Percentiles rank a stretch among this genome's conserved stretches.
Evolutionary conservation across 2,329 filamentous ascomycete species (phyloP).

Genomic region (Arthroderma uncinatum): DNA sequence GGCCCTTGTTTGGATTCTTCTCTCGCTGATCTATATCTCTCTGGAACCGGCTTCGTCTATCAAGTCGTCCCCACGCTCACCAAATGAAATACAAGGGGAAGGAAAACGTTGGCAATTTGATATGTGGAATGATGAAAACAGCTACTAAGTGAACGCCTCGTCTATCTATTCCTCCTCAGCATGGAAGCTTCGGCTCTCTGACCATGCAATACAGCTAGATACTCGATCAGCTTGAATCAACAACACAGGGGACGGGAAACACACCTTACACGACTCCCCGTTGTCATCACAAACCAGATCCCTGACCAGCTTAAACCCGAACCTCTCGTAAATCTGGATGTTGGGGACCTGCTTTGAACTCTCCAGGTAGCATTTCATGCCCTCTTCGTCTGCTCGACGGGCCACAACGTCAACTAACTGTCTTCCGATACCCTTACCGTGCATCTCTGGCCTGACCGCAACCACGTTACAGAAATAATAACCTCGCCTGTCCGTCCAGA

Average conservation of each 20-base stretch:
- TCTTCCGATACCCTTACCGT: conserved; percentile 56
- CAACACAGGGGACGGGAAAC: neutral
- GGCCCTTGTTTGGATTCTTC: neutral
- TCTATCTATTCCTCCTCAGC: neutral
- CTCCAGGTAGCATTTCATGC: conserved; percentile 58
- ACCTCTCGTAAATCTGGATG: conserved; percentile 56
- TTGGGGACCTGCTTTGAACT: conserved; percentile 58
- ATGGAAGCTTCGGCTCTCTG: conserved; percentile 10
- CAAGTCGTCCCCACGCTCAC: neutral
- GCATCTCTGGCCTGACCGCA: conserved; percentile 53
- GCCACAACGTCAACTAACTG: conserved; percentile 54
- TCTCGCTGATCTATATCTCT: neutral
- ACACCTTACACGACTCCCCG: conserved; percentile 44
- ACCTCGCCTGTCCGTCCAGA: conserved; percentile 55
- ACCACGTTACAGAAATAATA: conserved; percentile 72
- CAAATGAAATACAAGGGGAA: neutral
- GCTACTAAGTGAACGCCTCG: neutral
- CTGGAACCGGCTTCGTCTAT: neutral
- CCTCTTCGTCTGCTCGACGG: conserved; percentile 51
- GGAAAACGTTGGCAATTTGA: neutral
- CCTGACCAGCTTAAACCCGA: conserved; percentile 63
- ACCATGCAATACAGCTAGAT: conserved; percentile 15
- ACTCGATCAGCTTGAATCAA: neutral
- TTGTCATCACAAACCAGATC: conserved; percentile 47
- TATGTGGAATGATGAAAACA: neutral